These are phyloP conservation scores for Ganoderma meredithae DNA, from an alignment of 1,284 basidiomycete species.

Conservation along the genomic window DNA sequence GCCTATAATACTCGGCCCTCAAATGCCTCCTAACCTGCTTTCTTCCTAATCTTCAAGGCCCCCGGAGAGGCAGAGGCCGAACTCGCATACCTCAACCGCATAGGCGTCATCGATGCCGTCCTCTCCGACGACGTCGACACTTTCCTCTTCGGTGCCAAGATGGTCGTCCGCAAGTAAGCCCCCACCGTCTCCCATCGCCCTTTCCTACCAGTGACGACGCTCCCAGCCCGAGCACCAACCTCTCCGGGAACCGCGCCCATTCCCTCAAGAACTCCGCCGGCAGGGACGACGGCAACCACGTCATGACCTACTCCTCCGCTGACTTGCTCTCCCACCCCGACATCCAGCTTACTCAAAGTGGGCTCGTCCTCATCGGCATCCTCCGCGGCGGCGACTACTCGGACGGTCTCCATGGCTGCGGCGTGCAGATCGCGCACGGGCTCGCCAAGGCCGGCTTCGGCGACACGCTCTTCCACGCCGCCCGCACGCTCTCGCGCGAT, in stretches of 20 bases:
- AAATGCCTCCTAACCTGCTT: background rate
- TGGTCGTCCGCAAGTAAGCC: constrained; percentile 80
- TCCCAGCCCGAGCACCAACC: constrained; percentile 72
- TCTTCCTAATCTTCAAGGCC: constrained; percentile 55
- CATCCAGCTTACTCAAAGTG: constrained; percentile 72
- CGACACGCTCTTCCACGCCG: constrained; percentile 69
- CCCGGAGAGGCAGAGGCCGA: constrained; percentile 98
- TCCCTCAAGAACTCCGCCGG: constrained; percentile 68
- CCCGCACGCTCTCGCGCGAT: constrained; percentile 54
- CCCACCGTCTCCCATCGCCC: background rate
- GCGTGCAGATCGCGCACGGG: constrained; percentile 67
- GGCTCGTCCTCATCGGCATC: constrained; percentile 86
- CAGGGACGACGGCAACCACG: constrained; percentile 78
- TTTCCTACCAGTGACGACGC: constrained; percentile 24
- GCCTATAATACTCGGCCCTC: too few relatives aligned
- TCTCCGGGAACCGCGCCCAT: constrained; percentile 73
- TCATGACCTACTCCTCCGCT: constrained; percentile 66
- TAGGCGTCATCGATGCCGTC: constrained; percentile 88
- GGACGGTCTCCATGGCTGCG: constrained; percentile 70
- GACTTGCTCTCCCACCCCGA: constrained; percentile 61
- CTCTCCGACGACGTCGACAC: constrained; percentile 95
- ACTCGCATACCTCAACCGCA: constrained; percentile 84
- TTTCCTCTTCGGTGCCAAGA: constrained; percentile 87
- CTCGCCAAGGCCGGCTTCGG: constrained; percentile 78
- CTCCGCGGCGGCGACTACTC: constrained; percentile 93